phyloP scores from a whole-genome alignment of 129 eudicot species.

The Gnaphalium uliginosum region DNA sequence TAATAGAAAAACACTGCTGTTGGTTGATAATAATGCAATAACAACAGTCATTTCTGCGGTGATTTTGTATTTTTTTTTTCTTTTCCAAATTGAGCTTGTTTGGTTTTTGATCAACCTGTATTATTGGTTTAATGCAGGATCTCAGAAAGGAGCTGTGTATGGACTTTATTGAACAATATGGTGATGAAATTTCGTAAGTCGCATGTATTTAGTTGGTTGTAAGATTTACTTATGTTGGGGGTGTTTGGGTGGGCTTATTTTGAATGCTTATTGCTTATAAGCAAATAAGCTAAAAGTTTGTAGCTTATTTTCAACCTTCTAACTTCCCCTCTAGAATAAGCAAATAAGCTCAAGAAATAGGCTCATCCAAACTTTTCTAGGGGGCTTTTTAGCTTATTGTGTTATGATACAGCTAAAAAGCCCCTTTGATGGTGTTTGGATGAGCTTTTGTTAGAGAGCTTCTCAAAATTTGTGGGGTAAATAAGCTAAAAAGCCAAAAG shows the following conservation, averaged over 20 bases:
- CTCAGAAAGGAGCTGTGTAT: slow-evolving; percentile 29
- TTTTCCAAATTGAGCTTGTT: neutral
- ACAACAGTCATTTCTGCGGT: slow-evolving; percentile 14
- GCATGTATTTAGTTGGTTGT: neutral
- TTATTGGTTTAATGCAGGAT: slow-evolving; percentile 32
- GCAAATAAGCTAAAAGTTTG: neutral
- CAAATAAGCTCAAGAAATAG: neutral
- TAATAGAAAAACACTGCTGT: slow-evolving; percentile 8
- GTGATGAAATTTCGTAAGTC: slow-evolving; percentile 28
- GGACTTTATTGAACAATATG: slow-evolving; percentile 30
- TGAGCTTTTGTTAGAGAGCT: too few relatives aligned
- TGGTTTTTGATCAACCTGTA: slow-evolving; percentile 15
- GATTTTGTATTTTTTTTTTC: neutral
- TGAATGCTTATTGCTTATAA: neutral
- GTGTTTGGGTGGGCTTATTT: neutral
- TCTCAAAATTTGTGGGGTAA: too few relatives aligned
- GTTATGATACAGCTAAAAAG: too few relatives aligned
- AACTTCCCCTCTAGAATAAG: neutral
- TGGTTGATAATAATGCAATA: slow-evolving; percentile 1
- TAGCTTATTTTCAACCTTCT: neutral
- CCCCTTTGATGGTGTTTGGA: too few relatives aligned
- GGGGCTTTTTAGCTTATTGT: too few relatives aligned
- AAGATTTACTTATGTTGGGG: neutral
- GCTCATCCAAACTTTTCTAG: neutral
- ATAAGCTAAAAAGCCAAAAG: too few relatives aligned